Evolutionary conservation across 2,329 filamentous ascomycete genomes (phyloP).

Genomic region (Stagonosporopsis chrysanthemi): DNA sequence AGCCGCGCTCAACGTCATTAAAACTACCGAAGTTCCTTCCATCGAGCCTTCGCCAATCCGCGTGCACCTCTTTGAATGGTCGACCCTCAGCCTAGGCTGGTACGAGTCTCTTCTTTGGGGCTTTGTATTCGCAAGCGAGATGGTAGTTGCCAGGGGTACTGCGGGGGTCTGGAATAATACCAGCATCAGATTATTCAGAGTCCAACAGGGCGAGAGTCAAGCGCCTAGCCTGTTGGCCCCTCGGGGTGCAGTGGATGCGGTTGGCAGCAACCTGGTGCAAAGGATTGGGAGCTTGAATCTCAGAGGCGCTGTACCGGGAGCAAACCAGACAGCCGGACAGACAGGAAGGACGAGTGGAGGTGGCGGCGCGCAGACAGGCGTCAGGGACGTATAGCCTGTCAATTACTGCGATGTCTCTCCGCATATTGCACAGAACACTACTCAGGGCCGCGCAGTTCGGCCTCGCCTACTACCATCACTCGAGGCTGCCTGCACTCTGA

Average conservation of each 20-base stretch:
- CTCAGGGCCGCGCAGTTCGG: neutral
- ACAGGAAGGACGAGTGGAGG: slow-evolving; percentile 31
- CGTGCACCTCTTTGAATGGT: slow-evolving; percentile 95
- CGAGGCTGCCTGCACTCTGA: slow-evolving; percentile 16
- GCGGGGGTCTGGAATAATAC: slow-evolving; percentile 96
- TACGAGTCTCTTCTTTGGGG: slow-evolving; percentile 95
- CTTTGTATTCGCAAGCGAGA: slow-evolving; percentile 88
- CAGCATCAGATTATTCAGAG: slow-evolving; percentile 83
- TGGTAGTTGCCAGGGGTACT: slow-evolving; percentile 84
- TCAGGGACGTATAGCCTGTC: slow-evolving; percentile 46
- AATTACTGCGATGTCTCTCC: neutral
- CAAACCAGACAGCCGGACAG: slow-evolving; percentile 25
- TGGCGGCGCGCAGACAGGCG: slow-evolving; percentile 31
- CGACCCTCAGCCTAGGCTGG: slow-evolving; percentile 87
- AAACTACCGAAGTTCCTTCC: slow-evolving; percentile 68
- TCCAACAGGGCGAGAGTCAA: slow-evolving; percentile 81
- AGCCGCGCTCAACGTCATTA: slow-evolving; percentile 60
- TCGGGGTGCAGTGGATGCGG: slow-evolving; percentile 88
- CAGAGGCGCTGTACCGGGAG: slow-evolving; percentile 50
- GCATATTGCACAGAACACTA: neutral
- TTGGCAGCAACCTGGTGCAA: slow-evolving; percentile 87
- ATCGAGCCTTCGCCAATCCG: slow-evolving; percentile 78
- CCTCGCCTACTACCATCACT: slow-evolving; percentile 9
- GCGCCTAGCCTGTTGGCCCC: slow-evolving; percentile 85
- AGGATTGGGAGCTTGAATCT: slow-evolving; percentile 84